Evolutionary conservation across 73 alveolate species (phyloP), one percentile per base, ranked within the genome.

Genomic region (Paramecium primaurelia): DNA sequence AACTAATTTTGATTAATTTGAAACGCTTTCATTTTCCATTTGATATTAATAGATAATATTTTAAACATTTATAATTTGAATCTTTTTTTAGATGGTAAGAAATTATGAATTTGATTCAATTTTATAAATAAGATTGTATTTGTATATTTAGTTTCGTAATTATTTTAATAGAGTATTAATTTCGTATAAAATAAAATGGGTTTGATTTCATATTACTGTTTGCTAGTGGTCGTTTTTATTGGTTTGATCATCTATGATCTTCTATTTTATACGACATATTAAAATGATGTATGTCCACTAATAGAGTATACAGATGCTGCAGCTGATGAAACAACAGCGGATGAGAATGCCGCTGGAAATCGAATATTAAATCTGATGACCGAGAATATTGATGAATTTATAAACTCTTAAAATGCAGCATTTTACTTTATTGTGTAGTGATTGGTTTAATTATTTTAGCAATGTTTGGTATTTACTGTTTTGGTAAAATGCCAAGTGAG

Each of bases 401-500:
- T 54, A 4, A 54, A 54, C 25, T 18, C 69, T 54, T 18, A 54
- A 5, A 4, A 18, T 54, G 69, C 69, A 54, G 14, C 14, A 4
- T n/a, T 1, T 37, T 73, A 37, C 47, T 73, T 9, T 73, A 73
- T 73, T 34, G 60, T 16, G 59, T 34, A 38, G 47, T 73, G 34
- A 73, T 73, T 37, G 87, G 87, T 20, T 73, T 73, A 73, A 22
- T 34, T 12, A 20, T 73, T 2, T 37, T 73, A 37, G 87, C 87
- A 14, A 73, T 73, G 87, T 37, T 73, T 1, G 87, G 87, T 3
- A 73, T 73, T 30, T 73, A 73, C 18, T 73, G 87, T 36, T 73
- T 73, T 73, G 87, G 87, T 4, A 40, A 18, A n/a, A 73, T 73
- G 87, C 47, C 87, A 0, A 73, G 87, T 73, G 87, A 37, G 34